Percentiles rank a stretch among this genome's conserved stretches.
Evolutionary conservation across 495 filamentous ascomycete species (phyloP).

Genomic region (Tuber indicum): DNA sequence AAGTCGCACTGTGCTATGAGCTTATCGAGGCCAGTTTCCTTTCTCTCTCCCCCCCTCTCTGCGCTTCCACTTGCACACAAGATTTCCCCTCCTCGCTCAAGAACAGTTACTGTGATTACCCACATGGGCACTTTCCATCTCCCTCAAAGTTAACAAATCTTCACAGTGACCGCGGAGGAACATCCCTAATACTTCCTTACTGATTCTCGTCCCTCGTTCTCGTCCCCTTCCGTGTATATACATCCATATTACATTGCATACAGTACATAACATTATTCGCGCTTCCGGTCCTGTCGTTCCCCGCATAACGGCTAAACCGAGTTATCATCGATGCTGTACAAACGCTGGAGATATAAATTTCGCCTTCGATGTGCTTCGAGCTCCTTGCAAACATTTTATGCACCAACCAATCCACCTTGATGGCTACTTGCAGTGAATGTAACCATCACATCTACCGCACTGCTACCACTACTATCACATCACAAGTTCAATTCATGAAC

Average conservation of each 20-base stretch:
- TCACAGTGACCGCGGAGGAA: neutral
- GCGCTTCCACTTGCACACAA: neutral
- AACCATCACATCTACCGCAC: neutral
- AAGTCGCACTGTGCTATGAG: neutral
- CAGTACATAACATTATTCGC: conserved; percentile 4
- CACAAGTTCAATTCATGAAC: neutral
- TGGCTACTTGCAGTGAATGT: conserved; percentile 6
- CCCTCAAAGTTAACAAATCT: neutral
- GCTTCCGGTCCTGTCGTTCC: conserved; percentile 4
- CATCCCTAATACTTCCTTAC: neutral
- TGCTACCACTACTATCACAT: neutral
- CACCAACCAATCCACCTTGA: neutral
- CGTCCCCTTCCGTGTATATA: neutral
- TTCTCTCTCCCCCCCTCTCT: neutral
- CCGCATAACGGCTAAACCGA: neutral
- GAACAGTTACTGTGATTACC: neutral
- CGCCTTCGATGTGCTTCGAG: neutral
- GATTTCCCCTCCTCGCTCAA: neutral
- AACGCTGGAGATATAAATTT: conserved; percentile 5
- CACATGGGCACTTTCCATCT: neutral
- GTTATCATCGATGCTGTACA: neutral
- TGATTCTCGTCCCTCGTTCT: neutral
- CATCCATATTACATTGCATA: conserved; percentile 1
- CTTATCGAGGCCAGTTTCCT: neutral
- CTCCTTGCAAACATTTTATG: neutral